Percentiles rank a stretch among this genome's conserved stretches.
Evolutionary conservation across 2,329 filamentous ascomycete genomes (phyloP).

Genomic region (Aspergillus latus): DNA sequence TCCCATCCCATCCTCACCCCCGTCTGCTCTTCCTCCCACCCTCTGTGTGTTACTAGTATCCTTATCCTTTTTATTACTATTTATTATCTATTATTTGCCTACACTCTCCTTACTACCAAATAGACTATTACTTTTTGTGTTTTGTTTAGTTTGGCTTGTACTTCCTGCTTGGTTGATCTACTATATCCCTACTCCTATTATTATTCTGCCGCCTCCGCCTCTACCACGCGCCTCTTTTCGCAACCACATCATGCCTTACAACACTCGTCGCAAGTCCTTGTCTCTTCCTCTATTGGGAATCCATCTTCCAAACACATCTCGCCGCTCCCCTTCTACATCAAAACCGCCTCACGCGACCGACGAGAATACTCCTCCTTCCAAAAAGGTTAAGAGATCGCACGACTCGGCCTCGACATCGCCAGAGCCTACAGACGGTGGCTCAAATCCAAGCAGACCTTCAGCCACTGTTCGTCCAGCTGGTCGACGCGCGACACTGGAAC

Average conservation of each 20-base stretch:
- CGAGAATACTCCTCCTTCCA: slow-evolving; percentile 53
- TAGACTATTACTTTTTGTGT: slow-evolving; percentile 1
- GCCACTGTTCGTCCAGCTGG: slow-evolving; percentile 24
- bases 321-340: slow-evolving; percentile 61
- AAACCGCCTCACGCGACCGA: slow-evolving; percentile 62
- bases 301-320: slow-evolving; percentile 65
- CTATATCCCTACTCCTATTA: slow-evolving; percentile 15
- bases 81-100: slow-evolving; percentile 2
- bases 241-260: slow-evolving; percentile 73
- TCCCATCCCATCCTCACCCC: slow-evolving; percentile 6
- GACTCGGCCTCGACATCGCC: slow-evolving; percentile 47
- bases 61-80: slow-evolving; percentile 12
- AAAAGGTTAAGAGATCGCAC: slow-evolving; percentile 79
- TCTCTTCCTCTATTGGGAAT: slow-evolving; percentile 92
- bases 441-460: slow-evolving; percentile 30
- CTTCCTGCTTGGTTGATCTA: slow-evolving; percentile 14
- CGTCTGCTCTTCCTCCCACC: slow-evolving; percentile 2
- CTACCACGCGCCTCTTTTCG: slow-evolving; percentile 4
- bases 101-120: slow-evolving; percentile 1
- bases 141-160: slow-evolving; percentile 15
- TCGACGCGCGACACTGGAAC: slow-evolving; percentile 58
- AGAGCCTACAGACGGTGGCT: slow-evolving; percentile 31
- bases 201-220: slow-evolving; percentile 3
- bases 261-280: slow-evolving; percentile 93
- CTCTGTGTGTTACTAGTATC: slow-evolving; percentile 21